Evolutionary conservation across 306 rosid species (phyloP).

Genomic region (Fagus sylvatica): DNA sequence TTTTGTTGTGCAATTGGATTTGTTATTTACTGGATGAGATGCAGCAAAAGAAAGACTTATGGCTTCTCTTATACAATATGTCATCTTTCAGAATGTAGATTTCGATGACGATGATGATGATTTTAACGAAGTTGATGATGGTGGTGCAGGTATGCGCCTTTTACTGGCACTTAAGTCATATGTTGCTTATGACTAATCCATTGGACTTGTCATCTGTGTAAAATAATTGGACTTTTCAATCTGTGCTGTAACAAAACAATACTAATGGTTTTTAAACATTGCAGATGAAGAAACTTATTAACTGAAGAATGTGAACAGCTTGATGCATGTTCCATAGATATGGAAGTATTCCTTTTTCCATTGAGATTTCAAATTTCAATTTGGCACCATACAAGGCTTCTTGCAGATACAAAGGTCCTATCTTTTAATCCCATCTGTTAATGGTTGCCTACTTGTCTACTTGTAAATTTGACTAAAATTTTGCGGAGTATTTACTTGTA

Average conservation of each 20-base stretch:
- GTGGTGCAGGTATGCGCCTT: slow-evolving; percentile 39
- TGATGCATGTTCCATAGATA: background rate
- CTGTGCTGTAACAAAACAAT: background rate
- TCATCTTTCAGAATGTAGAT: slow-evolving; percentile 42
- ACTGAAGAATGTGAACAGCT: slow-evolving; percentile 17
- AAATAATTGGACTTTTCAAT: slow-evolving; percentile 1
- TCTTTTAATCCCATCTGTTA: background rate
- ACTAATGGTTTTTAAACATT: slow-evolving; percentile 6
- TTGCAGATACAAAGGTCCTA: background rate
- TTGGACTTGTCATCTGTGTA: slow-evolving; percentile 6
- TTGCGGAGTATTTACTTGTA: no score
- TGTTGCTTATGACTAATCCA: background rate
- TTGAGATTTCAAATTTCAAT: background rate
- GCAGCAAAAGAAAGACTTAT: no score
- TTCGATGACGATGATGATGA: slow-evolving; percentile 64
- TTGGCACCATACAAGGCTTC: background rate
- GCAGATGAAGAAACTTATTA: slow-evolving; percentile 44
- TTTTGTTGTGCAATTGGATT: background rate
- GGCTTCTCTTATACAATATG: background rate
- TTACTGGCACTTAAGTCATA: slow-evolving; percentile 8
- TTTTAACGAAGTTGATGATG: slow-evolving; percentile 31
- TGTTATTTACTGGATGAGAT: no score
- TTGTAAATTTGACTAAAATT: background rate
- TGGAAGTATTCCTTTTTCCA: background rate
- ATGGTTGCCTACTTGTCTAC: background rate